Percentiles rank a stretch among this genome's conserved stretches.
These are phyloP conservation scores for Nelumbo lutea DNA, from an alignment of 164 flowering plant genomes.

Conservation along the genomic window DNA sequence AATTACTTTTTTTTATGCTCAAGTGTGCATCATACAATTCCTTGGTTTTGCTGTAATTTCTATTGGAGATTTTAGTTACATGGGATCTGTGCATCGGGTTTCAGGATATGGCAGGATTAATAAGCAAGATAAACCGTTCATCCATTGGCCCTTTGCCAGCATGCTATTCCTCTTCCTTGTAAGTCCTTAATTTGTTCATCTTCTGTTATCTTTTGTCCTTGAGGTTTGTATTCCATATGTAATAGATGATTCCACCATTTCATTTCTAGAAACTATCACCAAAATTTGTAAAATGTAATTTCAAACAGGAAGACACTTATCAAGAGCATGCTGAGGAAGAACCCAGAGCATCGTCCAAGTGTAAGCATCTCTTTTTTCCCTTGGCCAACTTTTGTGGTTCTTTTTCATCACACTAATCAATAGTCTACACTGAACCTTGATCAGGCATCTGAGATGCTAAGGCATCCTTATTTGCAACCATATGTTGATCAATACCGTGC, in stretches of 20 bases:
- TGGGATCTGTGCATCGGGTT: conserved; percentile 17
- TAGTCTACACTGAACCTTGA: conserved; percentile 14
- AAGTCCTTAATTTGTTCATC: conserved; percentile 30
- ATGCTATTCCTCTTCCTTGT: conserved; percentile 89
- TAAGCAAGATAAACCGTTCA: conserved; percentile 94
- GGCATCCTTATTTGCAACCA: conserved; percentile 90
- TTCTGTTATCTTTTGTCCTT: background rate
- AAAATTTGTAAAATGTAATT: conserved; percentile 2
- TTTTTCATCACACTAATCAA: conserved; percentile 5
- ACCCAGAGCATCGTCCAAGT: conserved; percentile 91
- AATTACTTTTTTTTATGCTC: background rate
- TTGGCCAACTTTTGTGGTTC: background rate
- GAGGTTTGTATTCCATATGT: background rate
- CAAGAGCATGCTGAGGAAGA: conserved; percentile 95
- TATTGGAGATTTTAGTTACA: conserved; percentile 1
- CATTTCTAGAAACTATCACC: background rate
- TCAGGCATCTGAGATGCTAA: conserved; percentile 88
- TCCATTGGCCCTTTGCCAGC: conserved; percentile 94
- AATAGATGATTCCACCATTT: background rate
- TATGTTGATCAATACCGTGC: conserved; percentile 68
- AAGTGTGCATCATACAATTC: background rate
- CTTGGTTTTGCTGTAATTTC: conserved; percentile 1
- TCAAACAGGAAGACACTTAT: conserved; percentile 77
- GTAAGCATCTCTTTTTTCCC: conserved; percentile 37
- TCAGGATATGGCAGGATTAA: conserved; percentile 98